These are phyloP conservation scores for Pseudopyricularia cyperi DNA, from an alignment of 2,329 filamentous ascomycete species.

Conservation along the genomic window DNA sequence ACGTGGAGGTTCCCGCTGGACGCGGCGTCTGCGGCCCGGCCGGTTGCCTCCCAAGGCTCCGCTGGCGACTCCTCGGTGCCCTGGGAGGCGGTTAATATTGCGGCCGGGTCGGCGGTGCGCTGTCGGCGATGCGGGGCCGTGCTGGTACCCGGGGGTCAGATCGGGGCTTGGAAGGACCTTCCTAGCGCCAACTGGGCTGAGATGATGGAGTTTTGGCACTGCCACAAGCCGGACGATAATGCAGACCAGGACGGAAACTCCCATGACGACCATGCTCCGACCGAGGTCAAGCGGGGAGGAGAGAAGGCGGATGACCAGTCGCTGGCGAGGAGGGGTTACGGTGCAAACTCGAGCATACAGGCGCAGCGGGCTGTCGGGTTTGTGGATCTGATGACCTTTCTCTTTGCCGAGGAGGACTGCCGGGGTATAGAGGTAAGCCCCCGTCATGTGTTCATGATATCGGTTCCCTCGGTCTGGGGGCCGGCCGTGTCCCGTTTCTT, in stretches of 20 bases:
- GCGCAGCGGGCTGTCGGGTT: slow-evolving; percentile 58
- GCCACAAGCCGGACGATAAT: slow-evolving; percentile 62
- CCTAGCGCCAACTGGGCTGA: slow-evolving; percentile 97
- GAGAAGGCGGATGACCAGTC: slow-evolving; percentile 24
- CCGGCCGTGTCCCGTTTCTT: too few species aligned
- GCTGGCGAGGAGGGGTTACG: slow-evolving; percentile 60
- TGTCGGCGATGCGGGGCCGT: slow-evolving; percentile 25
- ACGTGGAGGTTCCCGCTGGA: slow-evolving; percentile 38
- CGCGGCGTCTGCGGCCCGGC: slow-evolving; percentile 10
- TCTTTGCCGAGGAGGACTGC: slow-evolving; percentile 59
- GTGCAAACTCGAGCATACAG: slow-evolving; percentile 62
- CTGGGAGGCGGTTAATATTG: slow-evolving; percentile 42
- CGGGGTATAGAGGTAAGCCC: slow-evolving; percentile 24
- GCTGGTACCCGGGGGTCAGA: slow-evolving; percentile 23
- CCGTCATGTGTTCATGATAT: not conserved
- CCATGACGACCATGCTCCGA: slow-evolving; percentile 11
- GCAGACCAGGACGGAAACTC: slow-evolving; percentile 12
- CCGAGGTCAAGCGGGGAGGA: slow-evolving; percentile 1
- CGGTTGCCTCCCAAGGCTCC: slow-evolving; percentile 19
- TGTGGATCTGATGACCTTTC: slow-evolving; percentile 67
- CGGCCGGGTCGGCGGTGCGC: slow-evolving; percentile 22
- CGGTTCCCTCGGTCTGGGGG: too few species aligned
- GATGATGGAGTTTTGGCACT: slow-evolving; percentile 99
- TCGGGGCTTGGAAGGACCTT: slow-evolving; percentile 71
- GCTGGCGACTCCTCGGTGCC: slow-evolving; percentile 21